phyloP scores from a whole-genome alignment of 805 yeast genomes.

The Schizosaccharomyces lindneri region DNA sequence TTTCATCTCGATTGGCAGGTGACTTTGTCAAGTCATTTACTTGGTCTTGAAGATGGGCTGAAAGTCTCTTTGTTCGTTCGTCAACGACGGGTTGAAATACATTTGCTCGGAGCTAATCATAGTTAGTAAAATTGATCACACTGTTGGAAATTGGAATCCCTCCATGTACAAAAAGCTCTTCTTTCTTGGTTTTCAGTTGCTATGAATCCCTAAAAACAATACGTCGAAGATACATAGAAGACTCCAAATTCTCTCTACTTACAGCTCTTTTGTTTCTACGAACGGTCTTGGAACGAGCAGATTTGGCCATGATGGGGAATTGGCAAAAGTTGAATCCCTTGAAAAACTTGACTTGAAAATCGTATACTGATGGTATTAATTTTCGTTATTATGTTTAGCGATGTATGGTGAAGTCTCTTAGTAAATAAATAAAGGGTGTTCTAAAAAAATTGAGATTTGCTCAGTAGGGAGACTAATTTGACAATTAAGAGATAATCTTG shows the following conservation, averaged over 20 bases:
- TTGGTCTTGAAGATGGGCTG: neutral
- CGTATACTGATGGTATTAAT: too few species aligned
- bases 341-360: too few species aligned
- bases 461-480: too few species aligned
- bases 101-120: neutral
- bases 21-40: neutral
- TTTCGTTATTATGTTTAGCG: too few species aligned
- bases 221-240: neutral
- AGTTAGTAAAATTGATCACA: neutral
- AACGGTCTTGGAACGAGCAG: neutral
- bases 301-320: neutral
- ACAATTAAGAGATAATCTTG: too few species aligned
- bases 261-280: neutral
- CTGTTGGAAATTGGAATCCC: too few species aligned
- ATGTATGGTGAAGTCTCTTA: too few species aligned
- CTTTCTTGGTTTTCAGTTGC: too few species aligned
- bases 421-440: too few species aligned
- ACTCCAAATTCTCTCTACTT: neutral
- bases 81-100: neutral
- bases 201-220: neutral
- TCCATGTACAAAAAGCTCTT: too few species aligned
- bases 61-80: neutral
- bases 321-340: neutral
- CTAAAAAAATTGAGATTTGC: too few species aligned
- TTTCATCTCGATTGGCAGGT: neutral